phyloP scores from a whole-genome alignment of 75 land plant genomes.

The Cupressus sempervirens region DNA sequence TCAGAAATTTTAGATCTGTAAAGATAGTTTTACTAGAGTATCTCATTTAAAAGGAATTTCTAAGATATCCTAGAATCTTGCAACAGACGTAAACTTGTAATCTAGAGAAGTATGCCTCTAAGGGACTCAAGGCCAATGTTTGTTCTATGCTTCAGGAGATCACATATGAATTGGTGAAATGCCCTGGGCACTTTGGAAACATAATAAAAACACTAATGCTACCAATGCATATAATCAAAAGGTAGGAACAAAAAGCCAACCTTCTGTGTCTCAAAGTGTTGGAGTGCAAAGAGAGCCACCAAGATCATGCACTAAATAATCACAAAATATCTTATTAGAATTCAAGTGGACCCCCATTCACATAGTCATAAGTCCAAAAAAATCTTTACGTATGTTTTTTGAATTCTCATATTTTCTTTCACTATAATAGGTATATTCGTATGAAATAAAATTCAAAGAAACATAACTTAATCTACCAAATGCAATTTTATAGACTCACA shows the following conservation, averaged over 20 bases:
- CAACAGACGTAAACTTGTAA: constrained; percentile 48
- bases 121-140: constrained; percentile 68
- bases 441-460: too few species aligned
- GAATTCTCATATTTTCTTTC: too few species aligned
- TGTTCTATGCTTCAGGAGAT: constrained; percentile 44
- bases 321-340: constrained; percentile 40
- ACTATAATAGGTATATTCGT: too few species aligned
- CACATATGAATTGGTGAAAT: constrained; percentile 71
- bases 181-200: constrained; percentile 38
- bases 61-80: background rate
- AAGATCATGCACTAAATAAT: constrained; percentile 48
- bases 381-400: too few species aligned
- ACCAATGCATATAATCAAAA: constrained; percentile 62
- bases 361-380: too few species aligned
- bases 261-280: constrained; percentile 69
- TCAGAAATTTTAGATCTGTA: background rate
- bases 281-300: constrained; percentile 66
- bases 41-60: background rate
- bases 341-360: background rate
- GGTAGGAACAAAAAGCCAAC: constrained; percentile 79
- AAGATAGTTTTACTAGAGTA: background rate
- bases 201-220: constrained; percentile 65
- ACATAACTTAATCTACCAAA: too few species aligned
- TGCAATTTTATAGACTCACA: too few species aligned
- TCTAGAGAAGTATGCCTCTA: constrained; percentile 65